A percentile compares a stretch with the other conserved stretches of the same genome.
Evolutionary conservation across 768 basidiomycete species (phyloP).

Genomic region (Pisolithus microcarpus): DNA sequence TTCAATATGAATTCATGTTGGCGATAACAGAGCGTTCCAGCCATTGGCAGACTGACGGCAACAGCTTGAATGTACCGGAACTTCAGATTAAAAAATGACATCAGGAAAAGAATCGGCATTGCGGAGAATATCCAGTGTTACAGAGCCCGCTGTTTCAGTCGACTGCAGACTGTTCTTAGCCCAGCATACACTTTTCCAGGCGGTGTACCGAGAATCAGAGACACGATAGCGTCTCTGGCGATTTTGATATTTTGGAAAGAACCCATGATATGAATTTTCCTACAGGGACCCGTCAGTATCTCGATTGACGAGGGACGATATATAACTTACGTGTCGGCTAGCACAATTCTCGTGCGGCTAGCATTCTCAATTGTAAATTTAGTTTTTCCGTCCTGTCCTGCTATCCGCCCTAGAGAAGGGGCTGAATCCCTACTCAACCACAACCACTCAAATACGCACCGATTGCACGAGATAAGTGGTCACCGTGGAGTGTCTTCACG

Average conservation of each 20-base stretch:
- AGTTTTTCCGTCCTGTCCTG: slow-evolving; percentile 97
- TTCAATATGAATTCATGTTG: no score
- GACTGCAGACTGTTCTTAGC: slow-evolving; percentile 81
- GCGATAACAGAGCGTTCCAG: not conserved
- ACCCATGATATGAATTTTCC: slow-evolving; percentile 97
- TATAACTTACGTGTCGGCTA: slow-evolving; percentile 84
- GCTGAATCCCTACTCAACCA: slow-evolving; percentile 4
- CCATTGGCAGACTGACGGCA: no score
- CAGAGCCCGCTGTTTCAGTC: slow-evolving; percentile 88
- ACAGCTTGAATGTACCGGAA: not conserved
- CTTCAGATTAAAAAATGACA: slow-evolving; percentile 3
- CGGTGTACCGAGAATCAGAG: slow-evolving; percentile 89
- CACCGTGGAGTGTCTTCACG: slow-evolving; percentile 95
- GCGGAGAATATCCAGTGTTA: slow-evolving; percentile 28
- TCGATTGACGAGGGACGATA: not conserved
- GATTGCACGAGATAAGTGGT: slow-evolving; percentile 96
- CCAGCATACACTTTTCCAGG: slow-evolving; percentile 93
- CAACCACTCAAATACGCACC: slow-evolving; percentile 38
- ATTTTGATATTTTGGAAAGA: slow-evolving; percentile 99
- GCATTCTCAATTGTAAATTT: slow-evolving; percentile 99
- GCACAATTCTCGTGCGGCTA: slow-evolving; percentile 92
- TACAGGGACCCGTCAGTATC: slow-evolving; percentile 25
- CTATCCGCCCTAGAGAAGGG: slow-evolving; percentile 71
- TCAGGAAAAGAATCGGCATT: not conserved
- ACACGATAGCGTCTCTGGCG: slow-evolving; percentile 92